Evolutionary conservation across 176 grass and related monocot genomes (phyloP).

Genomic region (Themeda triandra): DNA sequence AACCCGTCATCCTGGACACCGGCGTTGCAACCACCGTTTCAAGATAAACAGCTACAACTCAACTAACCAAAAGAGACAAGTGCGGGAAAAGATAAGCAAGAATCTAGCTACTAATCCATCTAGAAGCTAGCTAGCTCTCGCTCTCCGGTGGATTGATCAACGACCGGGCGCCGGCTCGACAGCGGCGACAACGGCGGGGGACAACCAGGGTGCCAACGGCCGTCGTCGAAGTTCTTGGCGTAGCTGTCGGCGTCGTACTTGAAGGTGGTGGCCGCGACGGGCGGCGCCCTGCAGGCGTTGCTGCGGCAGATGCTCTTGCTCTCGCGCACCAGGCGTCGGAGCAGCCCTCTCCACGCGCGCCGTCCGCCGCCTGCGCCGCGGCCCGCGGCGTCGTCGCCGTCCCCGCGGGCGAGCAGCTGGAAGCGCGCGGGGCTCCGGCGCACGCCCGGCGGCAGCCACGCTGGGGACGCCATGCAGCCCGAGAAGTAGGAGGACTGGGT

Average conservation of each 20-base stretch:
- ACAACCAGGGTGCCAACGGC: slow-evolving; percentile 17
- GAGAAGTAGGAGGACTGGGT: slow-evolving; percentile 49
- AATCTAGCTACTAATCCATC: neutral
- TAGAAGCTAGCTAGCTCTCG: slow-evolving; percentile 3
- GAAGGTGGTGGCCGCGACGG: slow-evolving; percentile 40
- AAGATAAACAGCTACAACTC: slow-evolving; percentile 29
- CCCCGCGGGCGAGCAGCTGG: slow-evolving; percentile 51
- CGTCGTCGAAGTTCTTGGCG: slow-evolving; percentile 97
- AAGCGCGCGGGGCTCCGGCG: slow-evolving; percentile 57
- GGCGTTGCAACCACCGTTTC: slow-evolving; percentile 33
- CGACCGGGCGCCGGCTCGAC: neutral
- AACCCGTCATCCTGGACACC: neutral
- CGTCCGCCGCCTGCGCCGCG: slow-evolving; percentile 16
- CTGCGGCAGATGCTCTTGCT: slow-evolving; percentile 52
- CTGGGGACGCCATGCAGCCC: slow-evolving; percentile 63
- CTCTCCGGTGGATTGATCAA: neutral
- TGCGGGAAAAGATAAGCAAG: neutral
- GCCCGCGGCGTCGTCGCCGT: neutral
- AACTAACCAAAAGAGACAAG: neutral
- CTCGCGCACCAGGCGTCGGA: slow-evolving; percentile 60
- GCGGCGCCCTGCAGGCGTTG: slow-evolving; percentile 22
- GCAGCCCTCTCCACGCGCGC: slow-evolving; percentile 50
- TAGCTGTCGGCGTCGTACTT: slow-evolving; percentile 87
- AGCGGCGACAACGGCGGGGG: neutral
- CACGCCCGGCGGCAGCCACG: slow-evolving; percentile 53